A percentile compares a stretch with the other conserved stretches of the same genome.
These are phyloP conservation scores for Borealophlyctis nickersoniae DNA, from an alignment of 192 early-diverging fungal genomes.

Conservation along the genomic window DNA sequence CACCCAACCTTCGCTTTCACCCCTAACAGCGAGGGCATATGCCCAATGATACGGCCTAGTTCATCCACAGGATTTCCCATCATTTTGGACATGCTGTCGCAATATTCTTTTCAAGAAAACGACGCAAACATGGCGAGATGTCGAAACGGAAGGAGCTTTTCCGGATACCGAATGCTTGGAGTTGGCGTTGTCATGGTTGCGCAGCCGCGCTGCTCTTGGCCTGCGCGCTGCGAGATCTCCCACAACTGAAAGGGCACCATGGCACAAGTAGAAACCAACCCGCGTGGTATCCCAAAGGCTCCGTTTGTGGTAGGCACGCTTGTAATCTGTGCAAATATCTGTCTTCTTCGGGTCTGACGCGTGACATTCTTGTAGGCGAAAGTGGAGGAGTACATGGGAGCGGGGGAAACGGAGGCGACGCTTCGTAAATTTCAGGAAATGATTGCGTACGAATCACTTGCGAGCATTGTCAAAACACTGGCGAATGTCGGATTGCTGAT, in stretches of 20 bases:
- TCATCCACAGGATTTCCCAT: no score
- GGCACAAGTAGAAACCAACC: slow-evolving; percentile 70
- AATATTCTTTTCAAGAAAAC: no score
- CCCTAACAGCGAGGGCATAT: no score
- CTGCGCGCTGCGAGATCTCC: no score
- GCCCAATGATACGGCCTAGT: no score
- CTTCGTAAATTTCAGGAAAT: slow-evolving; percentile 93
- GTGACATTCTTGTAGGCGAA: slow-evolving; percentile 57
- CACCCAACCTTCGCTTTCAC: no score
- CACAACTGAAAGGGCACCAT: slow-evolving; percentile 21
- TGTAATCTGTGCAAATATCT: not conserved
- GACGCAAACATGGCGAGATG: no score
- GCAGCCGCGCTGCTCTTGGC: no score
- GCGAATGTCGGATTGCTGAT: not conserved
- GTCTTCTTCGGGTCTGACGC: not conserved
- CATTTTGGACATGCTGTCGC: no score
- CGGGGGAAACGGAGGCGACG: slow-evolving; percentile 75
- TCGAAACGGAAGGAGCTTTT: no score
- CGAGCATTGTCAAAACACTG: not conserved
- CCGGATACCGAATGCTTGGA: no score
- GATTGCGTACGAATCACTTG: slow-evolving; percentile 67
- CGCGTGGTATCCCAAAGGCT: slow-evolving; percentile 91
- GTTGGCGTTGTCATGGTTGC: no score
- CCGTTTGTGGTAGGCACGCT: slow-evolving; percentile 78
- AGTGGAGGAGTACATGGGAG: slow-evolving; percentile 81